Percentiles rank a stretch among this genome's conserved stretches.
These are phyloP conservation scores for Allium fistulosum DNA, from an alignment of 106 monocot genomes.

Conservation along the genomic window DNA sequence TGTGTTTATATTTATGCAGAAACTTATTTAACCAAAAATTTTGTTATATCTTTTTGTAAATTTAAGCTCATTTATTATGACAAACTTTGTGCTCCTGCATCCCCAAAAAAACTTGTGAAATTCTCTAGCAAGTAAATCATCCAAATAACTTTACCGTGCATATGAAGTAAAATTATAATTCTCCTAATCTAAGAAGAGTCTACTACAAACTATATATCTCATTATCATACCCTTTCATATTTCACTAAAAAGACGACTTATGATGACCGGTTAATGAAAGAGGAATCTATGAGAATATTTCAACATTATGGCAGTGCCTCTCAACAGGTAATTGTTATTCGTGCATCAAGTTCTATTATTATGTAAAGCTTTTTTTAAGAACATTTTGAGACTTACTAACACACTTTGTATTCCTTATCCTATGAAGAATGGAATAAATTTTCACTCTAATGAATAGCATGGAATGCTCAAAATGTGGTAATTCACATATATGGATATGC, in stretches of 20 bases:
- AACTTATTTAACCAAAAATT: background rate
- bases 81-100: constrained; percentile 91
- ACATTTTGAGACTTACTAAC: background rate
- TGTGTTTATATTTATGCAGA: constrained; percentile 4
- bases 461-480: too few species aligned
- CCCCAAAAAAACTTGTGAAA: constrained; percentile 98
- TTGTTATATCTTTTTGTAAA: constrained; percentile 10
- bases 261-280: constrained; percentile 83
- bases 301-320: constrained; percentile 36
- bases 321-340: constrained; percentile 45
- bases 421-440: constrained; percentile 56
- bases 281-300: constrained; percentile 45
- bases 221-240: constrained; percentile 77
- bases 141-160: constrained; percentile 89
- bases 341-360: background rate
- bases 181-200: background rate
- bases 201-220: background rate
- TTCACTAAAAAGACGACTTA: constrained; percentile 72
- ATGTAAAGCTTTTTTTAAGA: background rate
- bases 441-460: constrained; percentile 89
- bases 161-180: constrained; percentile 65
- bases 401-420: background rate
- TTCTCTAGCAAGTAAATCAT: constrained; percentile 80
- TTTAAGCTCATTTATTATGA: too few species aligned
- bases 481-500: constrained; percentile 94